Conservation (phyloP, 768 basidiomycete genomes). For the Mycena rebaudengoi region DNA sequence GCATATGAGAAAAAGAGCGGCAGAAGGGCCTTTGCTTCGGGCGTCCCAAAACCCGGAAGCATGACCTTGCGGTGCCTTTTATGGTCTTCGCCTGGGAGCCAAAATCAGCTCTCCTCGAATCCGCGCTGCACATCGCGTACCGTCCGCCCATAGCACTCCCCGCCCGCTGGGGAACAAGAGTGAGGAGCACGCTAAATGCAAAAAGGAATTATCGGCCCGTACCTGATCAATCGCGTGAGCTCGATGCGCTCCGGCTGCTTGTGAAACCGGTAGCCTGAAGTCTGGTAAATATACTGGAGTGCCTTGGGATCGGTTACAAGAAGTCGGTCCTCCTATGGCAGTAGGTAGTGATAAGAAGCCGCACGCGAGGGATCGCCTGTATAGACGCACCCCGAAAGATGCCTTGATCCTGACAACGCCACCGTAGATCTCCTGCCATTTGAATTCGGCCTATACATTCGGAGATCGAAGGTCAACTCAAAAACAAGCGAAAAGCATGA, state of each 20-base stretch:
- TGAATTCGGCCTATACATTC: conserved; percentile 46
- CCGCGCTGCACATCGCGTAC: conserved; percentile 20
- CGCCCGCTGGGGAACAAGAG: conserved; percentile 23
- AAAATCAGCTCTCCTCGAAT: not conserved
- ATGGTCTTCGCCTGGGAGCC: conserved; percentile 48
- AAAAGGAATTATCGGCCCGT: not conserved
- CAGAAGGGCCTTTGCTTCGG: conserved; percentile 52
- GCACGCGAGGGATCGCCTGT: not conserved
- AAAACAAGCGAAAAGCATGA: conserved; percentile 12
- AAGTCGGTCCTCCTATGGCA: conserved; percentile 51
- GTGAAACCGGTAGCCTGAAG: conserved; percentile 51
- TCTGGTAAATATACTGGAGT: conserved; percentile 53
- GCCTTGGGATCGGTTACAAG: conserved; percentile 59
- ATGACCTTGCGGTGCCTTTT: conserved; percentile 57
- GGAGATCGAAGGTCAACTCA: conserved; percentile 16
- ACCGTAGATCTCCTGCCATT: conserved; percentile 55
- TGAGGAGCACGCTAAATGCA: conserved; percentile 15
- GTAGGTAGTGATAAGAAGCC: not conserved
- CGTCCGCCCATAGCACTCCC: conserved; percentile 41
- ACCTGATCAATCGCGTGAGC: conserved; percentile 40
- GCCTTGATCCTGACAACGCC: conserved; percentile 48
- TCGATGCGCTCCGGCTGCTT: conserved; percentile 51
- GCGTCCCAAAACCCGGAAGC: conserved; percentile 55
- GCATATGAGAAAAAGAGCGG: conserved; percentile 50
- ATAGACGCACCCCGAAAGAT: conserved; percentile 44